Evolutionary conservation across 2,329 filamentous ascomycete species (phyloP).

Genomic region (Coniochaeta pulveracea): DNA sequence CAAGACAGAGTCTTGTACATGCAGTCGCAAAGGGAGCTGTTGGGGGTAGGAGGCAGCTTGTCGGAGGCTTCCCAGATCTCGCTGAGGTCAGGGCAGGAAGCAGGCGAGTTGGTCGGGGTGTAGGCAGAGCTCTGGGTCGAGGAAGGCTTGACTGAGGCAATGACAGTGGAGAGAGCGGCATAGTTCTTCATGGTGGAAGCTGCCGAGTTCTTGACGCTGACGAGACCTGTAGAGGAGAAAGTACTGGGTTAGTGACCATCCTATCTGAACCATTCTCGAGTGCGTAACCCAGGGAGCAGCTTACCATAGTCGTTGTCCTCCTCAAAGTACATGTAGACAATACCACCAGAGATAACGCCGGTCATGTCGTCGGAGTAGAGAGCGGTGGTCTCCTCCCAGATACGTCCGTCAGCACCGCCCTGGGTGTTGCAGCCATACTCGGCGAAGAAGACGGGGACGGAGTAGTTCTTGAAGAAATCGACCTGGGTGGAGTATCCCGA

Average conservation of each 20-base stretch:
- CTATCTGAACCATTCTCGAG: not conserved
- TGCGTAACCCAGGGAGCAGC: constrained; percentile 10
- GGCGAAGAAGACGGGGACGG: constrained; percentile 93
- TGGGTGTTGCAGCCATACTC: constrained; percentile 90
- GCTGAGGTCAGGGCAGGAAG: constrained; percentile 58
- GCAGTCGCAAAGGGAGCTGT: constrained; percentile 71
- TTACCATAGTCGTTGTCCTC: constrained; percentile 78
- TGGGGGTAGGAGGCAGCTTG: constrained; percentile 70
- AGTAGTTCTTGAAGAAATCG: constrained; percentile 78
- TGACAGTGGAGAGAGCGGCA: constrained; percentile 56
- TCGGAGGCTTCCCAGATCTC: constrained; percentile 56
- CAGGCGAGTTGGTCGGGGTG: constrained; percentile 59
- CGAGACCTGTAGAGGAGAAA: constrained; percentile 42
- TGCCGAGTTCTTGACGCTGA: constrained; percentile 39
- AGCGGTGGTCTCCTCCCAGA: constrained; percentile 74
- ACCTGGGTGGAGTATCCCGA: constrained; percentile 80
- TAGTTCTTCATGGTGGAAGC: constrained; percentile 67
- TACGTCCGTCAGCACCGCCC: constrained; percentile 50
- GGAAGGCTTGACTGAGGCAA: constrained; percentile 56
- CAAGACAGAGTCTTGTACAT: constrained; percentile 70
- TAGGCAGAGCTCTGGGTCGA: constrained; percentile 58
- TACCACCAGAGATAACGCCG: constrained; percentile 82
- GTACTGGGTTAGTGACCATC: constrained; percentile 8
- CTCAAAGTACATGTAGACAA: constrained; percentile 98
- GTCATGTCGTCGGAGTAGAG: constrained; percentile 78